Evolutionary conservation across 768 basidiomycete genomes (phyloP).

Genomic region (Russula sp.): DNA sequence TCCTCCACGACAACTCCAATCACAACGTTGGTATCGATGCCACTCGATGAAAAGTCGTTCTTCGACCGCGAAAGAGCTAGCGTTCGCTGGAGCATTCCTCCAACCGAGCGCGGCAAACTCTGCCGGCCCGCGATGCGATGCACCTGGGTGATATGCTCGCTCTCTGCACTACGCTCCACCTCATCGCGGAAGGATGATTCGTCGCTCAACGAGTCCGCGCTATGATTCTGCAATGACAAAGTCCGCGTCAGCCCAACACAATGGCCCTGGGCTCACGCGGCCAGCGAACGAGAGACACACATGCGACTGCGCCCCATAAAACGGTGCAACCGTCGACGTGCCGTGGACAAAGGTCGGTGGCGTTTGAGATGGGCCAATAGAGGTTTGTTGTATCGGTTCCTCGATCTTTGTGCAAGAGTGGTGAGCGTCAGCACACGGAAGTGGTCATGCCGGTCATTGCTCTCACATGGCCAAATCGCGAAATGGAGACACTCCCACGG

Average conservation of each 20-base stretch:
- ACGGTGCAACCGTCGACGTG: conserved; percentile 23
- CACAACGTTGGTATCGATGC: conserved; percentile 10
- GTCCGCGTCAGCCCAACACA: conserved; percentile 2
- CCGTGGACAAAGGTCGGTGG: conserved; percentile 23
- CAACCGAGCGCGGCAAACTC: conserved; percentile 17
- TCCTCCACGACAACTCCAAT: conserved; percentile 22
- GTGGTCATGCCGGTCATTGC: too few species aligned
- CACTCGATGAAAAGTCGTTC: neutral
- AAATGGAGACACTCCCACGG: conserved; percentile 49
- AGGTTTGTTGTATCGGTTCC: conserved; percentile 3
- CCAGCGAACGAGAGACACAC: conserved; percentile 1
- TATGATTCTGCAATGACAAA: conserved; percentile 10
- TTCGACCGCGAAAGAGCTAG: conserved; percentile 17
- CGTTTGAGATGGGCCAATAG: conserved; percentile 15
- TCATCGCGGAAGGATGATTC: conserved; percentile 12
- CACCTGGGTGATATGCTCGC: conserved; percentile 20
- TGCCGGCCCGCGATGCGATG: conserved; percentile 21
- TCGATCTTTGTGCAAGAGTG: conserved; percentile 3
- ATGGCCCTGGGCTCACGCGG: neutral
- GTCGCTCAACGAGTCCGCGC: conserved; percentile 28
- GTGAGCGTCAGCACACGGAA: neutral
- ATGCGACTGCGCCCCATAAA: conserved; percentile 27
- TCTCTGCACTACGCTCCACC: neutral
- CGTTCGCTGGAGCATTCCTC: conserved; percentile 18
- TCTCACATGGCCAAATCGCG: conserved; percentile 53